Evolutionary conservation across 495 filamentous ascomycete genomes (phyloP), one percentile per base, ranked within the genome.

Genomic region (Collariella sp.): DNA sequence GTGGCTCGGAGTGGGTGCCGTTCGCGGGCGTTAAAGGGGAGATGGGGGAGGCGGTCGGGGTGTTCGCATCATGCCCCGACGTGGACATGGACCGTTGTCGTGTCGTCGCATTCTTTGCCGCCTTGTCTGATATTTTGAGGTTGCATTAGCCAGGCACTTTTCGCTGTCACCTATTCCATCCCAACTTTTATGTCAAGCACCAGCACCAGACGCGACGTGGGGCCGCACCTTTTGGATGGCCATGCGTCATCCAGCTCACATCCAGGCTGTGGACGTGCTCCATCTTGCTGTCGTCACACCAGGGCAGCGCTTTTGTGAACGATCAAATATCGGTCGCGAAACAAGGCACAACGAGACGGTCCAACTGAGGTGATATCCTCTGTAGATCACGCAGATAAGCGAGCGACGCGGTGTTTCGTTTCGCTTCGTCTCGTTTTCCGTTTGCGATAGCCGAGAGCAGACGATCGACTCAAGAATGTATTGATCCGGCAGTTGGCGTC

Each of bases 241-340:
- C 74, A 60, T 78, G 73, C 41, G 73, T 76, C 73, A 86, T 79
- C 83, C 83, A 87, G 52, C 75, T 79, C 48, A 87, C 81, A 67
- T 87, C 83, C 53, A 87, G 70, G 24, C 79, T 76, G 57, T 82
- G 79, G 56, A 83, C 72, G 55, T 77, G 77, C 68, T 85, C 83
- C 83, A 84, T 85, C 42, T 50, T 72, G 63, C 24, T 55, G 47
- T 39, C 23, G 54, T 45, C 45, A 19, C 54, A 43, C 46, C 38
- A 20, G 44, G 9, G 5, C 26, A 9, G 26, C 26, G 9, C 26
- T 31, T n/a, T 41, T 34, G 38, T 41, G n/a, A 22, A 15, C 18
- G 5, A 24, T 29, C 44, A 47, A n/a, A 16, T 20, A 46, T 24
- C n/a, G 29, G n/a, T 7, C 11, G 24, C 26, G 19, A 26, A 24